Evolutionary conservation across 1,139 yeast genomes (phyloP).

Genomic region (Candida tetrigidarum): DNA sequence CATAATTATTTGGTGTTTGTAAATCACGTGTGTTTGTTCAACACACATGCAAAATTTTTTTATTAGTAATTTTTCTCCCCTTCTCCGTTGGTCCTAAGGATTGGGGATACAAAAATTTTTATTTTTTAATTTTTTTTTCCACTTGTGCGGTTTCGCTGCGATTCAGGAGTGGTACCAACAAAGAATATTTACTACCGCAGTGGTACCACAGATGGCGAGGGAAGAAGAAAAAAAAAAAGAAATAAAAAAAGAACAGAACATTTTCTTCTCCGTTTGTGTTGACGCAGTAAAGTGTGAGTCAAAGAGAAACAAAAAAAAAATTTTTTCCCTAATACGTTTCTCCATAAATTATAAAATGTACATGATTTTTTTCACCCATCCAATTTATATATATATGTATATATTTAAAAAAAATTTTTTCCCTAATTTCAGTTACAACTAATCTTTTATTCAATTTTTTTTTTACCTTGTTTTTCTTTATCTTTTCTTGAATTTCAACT

Average conservation of each 20-base stretch:
- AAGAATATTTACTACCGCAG: no score
- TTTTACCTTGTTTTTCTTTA: background rate
- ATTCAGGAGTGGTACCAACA: conserved; percentile 1
- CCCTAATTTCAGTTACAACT: background rate
- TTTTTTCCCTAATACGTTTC: background rate
- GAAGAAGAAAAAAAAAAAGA: background rate
- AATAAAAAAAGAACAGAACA: background rate
- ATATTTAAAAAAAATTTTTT: background rate
- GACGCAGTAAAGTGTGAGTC: conserved; percentile 1
- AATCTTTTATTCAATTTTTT: background rate
- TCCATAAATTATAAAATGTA: background rate
- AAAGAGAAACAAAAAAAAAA: background rate
- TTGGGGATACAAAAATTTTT: no score
- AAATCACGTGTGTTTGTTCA: no score
- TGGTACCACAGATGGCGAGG: no score
- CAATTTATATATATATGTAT: no score
- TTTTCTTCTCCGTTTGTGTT: background rate
- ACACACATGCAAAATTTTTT: no score
- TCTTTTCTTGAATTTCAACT: no score
- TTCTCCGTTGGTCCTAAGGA: conserved; percentile 5
- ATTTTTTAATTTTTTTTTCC: no score
- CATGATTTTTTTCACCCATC: conserved; percentile 4
- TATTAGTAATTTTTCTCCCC: no score
- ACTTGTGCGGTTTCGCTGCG: conserved; percentile 1
- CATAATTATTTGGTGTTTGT: no score